Evolutionary conservation across 257 asterid species (phyloP).

Genomic region (Thymus mandschuricus): DNA sequence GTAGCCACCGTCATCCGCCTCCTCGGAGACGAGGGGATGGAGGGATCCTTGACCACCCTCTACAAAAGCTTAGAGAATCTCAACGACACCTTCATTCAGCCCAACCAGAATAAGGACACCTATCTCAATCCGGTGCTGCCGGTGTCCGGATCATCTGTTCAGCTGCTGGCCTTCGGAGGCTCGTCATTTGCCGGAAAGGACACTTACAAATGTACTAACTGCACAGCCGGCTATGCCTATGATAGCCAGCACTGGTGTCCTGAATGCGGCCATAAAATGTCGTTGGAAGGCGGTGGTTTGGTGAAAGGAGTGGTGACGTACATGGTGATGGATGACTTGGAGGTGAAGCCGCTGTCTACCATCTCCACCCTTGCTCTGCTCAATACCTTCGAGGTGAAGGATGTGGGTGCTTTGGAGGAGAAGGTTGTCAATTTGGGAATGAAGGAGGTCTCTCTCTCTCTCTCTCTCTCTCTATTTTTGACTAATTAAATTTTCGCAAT

Average conservation of each 20-base stretch:
- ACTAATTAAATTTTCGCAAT: background rate
- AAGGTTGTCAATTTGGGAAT: slow-evolving; percentile 26
- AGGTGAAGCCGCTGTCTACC: slow-evolving; percentile 35
- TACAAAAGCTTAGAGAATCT: slow-evolving; percentile 39
- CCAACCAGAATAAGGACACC: slow-evolving; percentile 23
- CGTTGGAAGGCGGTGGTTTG: slow-evolving; percentile 29
- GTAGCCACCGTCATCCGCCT: slow-evolving; percentile 27
- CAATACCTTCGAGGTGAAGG: slow-evolving; percentile 29
- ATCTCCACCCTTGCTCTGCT: slow-evolving; percentile 36
- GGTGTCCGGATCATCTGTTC: background rate
- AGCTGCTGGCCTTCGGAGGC: background rate
- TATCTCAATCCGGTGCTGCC: slow-evolving; percentile 29
- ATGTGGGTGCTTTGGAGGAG: slow-evolving; percentile 32
- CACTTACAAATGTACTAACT: too few species aligned
- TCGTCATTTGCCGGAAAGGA: background rate
- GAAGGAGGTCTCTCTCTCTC: slow-evolving; percentile 1
- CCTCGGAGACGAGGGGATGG: slow-evolving; percentile 26
- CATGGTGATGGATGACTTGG: slow-evolving; percentile 50
- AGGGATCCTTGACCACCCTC: slow-evolving; percentile 34
- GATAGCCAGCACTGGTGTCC: slow-evolving; percentile 25
- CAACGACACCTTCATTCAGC: slow-evolving; percentile 30
- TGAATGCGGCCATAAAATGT: accelerated
- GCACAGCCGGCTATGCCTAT: too few species aligned
- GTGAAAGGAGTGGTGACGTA: slow-evolving; percentile 40
- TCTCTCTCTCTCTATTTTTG: background rate